A percentile compares a stretch with the other conserved stretches of the same genome.
Conservation (phyloP, 2,329 filamentous ascomycete species). For the Trichoderma cornu-damae region DNA sequence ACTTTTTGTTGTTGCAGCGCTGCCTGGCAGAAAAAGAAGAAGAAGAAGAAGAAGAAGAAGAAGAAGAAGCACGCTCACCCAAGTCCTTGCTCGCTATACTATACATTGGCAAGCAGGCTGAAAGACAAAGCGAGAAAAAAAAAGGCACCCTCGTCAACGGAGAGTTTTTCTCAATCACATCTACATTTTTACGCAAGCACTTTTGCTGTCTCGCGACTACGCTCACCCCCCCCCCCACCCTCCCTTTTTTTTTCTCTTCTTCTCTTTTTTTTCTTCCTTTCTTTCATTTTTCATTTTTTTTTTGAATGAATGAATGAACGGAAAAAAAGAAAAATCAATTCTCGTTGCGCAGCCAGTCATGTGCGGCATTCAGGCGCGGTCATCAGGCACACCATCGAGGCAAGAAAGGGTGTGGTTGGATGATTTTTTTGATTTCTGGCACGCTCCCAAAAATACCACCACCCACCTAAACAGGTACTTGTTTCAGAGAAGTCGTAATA, state of each 20-base stretch:
- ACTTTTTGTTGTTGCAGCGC: too few relatives aligned
- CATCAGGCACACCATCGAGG: conserved; percentile 19
- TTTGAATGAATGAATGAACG: too few relatives aligned
- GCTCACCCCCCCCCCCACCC: conserved; percentile 8
- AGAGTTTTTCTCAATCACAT: too few relatives aligned
- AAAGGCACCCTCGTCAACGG: too few relatives aligned
- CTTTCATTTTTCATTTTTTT: too few relatives aligned
- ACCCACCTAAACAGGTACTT: not conserved
- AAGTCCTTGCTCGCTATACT: not conserved
- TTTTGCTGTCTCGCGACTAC: not conserved
- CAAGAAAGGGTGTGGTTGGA: conserved; percentile 8
- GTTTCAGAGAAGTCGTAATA: too few relatives aligned
- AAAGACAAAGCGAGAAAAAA: not conserved
- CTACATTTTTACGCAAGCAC: not conserved
- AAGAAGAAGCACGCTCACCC: too few relatives aligned
- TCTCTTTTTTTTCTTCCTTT: too few relatives aligned
- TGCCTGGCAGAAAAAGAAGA: too few relatives aligned
- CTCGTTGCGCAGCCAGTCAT: conserved; percentile 11
- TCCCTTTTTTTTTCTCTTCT: not conserved
- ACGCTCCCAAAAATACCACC: conserved; percentile 3
- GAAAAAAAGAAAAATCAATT: too few relatives aligned
- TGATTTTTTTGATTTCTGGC: conserved; percentile 14
- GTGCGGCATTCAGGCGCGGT: conserved; percentile 16
- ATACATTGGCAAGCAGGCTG: not conserved
- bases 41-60: too few relatives aligned